These are phyloP conservation scores for Bruguiera hainesii DNA, from an alignment of 441 rosid species.

Conservation along the genomic window DNA sequence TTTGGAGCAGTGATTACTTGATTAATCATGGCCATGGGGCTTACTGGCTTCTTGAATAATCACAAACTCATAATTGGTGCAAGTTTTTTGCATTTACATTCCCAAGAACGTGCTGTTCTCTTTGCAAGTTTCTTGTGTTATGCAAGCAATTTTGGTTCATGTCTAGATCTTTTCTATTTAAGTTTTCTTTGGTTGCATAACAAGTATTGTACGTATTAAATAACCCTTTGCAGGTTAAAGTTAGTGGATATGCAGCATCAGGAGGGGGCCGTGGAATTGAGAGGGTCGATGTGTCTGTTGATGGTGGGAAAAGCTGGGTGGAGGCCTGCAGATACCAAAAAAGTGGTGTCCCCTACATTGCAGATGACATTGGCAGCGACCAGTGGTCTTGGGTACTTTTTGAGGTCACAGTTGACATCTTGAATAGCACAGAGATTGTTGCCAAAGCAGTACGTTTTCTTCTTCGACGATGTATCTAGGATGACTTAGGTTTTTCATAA, in stretches of 20 bases:
- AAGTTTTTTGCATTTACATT: background rate
- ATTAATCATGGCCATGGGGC: background rate
- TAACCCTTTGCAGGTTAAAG: constrained; percentile 45
- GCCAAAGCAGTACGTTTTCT: constrained; percentile 79
- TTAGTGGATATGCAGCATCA: constrained; percentile 84
- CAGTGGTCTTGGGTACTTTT: constrained; percentile 99
- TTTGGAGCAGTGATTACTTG: background rate
- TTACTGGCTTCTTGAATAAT: background rate
- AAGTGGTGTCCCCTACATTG: constrained; percentile 48
- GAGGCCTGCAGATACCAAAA: constrained; percentile 81
- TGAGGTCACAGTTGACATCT: constrained; percentile 62
- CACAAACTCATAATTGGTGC: background rate
- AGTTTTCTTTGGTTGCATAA: background rate
- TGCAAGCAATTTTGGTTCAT: background rate
- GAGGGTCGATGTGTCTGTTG: constrained; percentile 84
- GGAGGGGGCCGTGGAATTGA: constrained; percentile 99
- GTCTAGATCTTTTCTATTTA: background rate
- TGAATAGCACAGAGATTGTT: constrained; percentile 54
- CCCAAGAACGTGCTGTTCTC: background rate
- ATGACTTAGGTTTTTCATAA: background rate
- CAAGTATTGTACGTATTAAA: no score
- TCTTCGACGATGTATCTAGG: background rate
- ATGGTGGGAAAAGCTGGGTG: constrained; percentile 91
- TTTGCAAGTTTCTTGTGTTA: background rate
- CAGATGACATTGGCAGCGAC: constrained; percentile 64